phyloP scores from a whole-genome alignment of 139 green algal species.

The Ettlia oleoabundans region DNA sequence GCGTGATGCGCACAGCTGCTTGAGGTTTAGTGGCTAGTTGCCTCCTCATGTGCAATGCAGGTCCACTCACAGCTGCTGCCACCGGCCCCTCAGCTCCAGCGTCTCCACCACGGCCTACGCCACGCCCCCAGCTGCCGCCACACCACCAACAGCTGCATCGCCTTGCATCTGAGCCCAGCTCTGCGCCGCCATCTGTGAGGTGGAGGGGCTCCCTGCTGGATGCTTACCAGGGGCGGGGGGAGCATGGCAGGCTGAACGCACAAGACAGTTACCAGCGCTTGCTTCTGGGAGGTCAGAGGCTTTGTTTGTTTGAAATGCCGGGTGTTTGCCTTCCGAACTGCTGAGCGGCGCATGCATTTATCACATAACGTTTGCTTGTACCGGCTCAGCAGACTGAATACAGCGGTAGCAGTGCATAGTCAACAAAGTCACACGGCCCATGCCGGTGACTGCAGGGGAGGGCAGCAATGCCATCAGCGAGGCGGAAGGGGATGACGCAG shows the following conservation, averaged over 20 bases:
- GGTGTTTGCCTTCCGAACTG: not conserved
- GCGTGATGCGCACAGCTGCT: not conserved
- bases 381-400: no score
- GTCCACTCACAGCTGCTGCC: no score
- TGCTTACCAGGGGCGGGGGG: not conserved
- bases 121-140: no score
- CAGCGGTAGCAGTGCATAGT: no score
- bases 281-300: not conserved
- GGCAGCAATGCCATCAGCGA: not conserved
- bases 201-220: slow-evolving; percentile 12
- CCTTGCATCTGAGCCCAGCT: not conserved
- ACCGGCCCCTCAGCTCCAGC: no score
- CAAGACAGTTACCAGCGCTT: not conserved
- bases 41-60: no score
- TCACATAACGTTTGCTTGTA: no score
- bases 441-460: not conserved
- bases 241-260: not conserved
- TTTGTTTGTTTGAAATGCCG: not conserved
- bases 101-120: no score
- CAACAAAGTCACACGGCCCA: no score
- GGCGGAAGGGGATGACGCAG: not conserved
- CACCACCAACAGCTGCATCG: not conserved
- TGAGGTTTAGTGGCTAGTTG: no score
- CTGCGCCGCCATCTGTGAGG: not conserved
- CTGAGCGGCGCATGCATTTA: not conserved